Base-by-base conservation (phyloP, 2,329 filamentous ascomycete genomes). In the Pseudocercospora eumusae region DNA sequence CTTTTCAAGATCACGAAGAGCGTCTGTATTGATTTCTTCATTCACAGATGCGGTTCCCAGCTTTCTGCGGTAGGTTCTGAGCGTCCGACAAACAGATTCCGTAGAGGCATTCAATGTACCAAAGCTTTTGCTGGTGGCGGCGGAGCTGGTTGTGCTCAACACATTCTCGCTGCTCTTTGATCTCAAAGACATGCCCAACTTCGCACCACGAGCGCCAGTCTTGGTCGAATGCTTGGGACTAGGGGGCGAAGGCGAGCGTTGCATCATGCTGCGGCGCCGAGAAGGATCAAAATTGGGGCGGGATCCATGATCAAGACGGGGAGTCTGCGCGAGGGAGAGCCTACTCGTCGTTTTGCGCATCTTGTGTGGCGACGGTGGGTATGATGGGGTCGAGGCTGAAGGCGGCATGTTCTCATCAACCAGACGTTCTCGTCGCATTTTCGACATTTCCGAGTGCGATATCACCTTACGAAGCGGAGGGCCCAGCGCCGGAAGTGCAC, bases 381-480 rank as follows among this genome's bases (percentile, higher is more conserved):
- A 72, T 45, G 77, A 18, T 5, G 78, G 76, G 4, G 74, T 75
- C 3, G 75, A 76, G 4, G 77, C 77, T 13, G 78, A 75, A 4
- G 61, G 55, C 23, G 66, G 61, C 25, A 70, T 66, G 23, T 60
- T 64, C n/a, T 75, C 69, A 4, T 80, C 76, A 21, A 75, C 75
- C n/a, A 69, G 64, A 18, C 80, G 78, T 18, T 80, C 78, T 57
- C 81, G 78, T 65, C 84, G 82, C 57, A 96, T 93, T 64, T 93
- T 91, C 8, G 92, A 90, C 44, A 98, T 80, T 70, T 98, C 93
- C 0, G 89, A 88, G 69, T 90, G 92, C 1, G 93, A 96, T 31
- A 98, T 81, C 8, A 99, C 90, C 59, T 91, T 89, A 57, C 95
- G 85, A 33, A 98, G 78, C 3, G 93, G 93, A 36, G 89, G 90